Conservation (phyloP, 164 flowering plant genomes). For the Litsea cubeba region DNA sequence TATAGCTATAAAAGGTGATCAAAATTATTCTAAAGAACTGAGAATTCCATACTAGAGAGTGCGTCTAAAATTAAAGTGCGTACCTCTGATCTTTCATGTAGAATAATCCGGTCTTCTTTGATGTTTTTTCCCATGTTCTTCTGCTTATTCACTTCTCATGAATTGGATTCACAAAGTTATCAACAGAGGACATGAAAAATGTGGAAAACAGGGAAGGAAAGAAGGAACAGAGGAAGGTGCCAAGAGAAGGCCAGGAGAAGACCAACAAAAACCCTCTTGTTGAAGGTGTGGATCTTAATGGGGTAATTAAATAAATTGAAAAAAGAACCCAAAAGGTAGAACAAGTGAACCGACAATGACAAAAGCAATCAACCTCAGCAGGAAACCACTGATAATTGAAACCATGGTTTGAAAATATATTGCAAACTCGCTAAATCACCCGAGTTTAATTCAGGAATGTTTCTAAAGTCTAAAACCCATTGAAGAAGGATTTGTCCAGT, state of each 20-base stretch:
- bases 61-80: constrained; percentile 6
- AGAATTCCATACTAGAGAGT: neutral
- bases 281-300: constrained; percentile 13
- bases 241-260: constrained; percentile 12
- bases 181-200: neutral
- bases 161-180: neutral
- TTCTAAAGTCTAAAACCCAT: neutral
- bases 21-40: neutral
- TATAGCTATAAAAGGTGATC: neutral
- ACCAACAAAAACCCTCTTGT: constrained; percentile 10
- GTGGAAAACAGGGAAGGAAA: neutral
- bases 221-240: constrained; percentile 4
- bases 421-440: neutral
- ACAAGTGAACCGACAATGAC: constrained; percentile 23
- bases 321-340: constrained; percentile 7
- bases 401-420: neutral
- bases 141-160: constrained; percentile 8
- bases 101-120: constrained; percentile 25
- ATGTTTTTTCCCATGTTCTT: constrained; percentile 19
- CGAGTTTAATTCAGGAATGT: neutral
- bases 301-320: constrained; percentile 12
- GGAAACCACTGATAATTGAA: constrained; percentile 4
- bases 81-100: constrained; percentile 33
- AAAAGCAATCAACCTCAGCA: constrained; percentile 11
- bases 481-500: too few relatives aligned